Conservation (phyloP, 768 basidiomycete genomes). For the Baorangia bicolor region DNA sequence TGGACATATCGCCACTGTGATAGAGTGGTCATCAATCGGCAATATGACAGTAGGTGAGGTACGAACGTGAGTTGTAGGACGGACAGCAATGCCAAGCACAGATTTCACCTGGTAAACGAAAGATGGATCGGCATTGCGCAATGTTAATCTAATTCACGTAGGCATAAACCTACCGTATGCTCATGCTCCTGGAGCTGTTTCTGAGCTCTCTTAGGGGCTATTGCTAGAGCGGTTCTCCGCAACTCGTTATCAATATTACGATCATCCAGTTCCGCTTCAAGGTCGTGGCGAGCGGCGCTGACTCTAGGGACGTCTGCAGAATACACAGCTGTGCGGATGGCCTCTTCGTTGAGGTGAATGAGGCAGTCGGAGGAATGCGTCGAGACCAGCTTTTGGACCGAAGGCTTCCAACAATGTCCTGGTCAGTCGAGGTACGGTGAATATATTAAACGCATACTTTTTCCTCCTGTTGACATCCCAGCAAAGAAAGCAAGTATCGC, state of each 20-base stretch:
- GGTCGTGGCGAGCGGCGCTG: conserved; percentile 43
- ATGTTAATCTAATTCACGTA: background rate
- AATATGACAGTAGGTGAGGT: background rate
- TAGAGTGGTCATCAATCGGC: conserved; percentile 6
- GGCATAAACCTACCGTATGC: conserved; percentile 43
- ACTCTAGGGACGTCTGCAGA: conserved; percentile 47
- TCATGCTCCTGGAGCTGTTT: conserved; percentile 47
- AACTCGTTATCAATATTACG: conserved; percentile 43
- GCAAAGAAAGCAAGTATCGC: conserved; percentile 57
- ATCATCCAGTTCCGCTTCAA: conserved; percentile 51
- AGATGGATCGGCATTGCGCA: background rate
- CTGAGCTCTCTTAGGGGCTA: conserved; percentile 41
- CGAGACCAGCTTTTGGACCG: conserved; percentile 25
- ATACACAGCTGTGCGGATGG: conserved; percentile 62
- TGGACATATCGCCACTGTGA: conserved; percentile 82
- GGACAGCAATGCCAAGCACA: conserved; percentile 58
- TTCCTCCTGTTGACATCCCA: conserved; percentile 82
- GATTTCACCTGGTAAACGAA: conserved; percentile 46
- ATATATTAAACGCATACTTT: conserved; percentile 48
- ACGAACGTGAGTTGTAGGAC: conserved; percentile 71
- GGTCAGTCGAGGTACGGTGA: conserved; percentile 47
- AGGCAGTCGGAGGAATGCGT: conserved; percentile 62
- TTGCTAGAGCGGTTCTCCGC: conserved; percentile 43
- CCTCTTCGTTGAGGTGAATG: conserved; percentile 60
- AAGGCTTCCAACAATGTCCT: conserved; percentile 27